phyloP scores from a whole-genome alignment of 2,329 filamentous ascomycete genomes.

The Lachnellula subtilissima region DNA sequence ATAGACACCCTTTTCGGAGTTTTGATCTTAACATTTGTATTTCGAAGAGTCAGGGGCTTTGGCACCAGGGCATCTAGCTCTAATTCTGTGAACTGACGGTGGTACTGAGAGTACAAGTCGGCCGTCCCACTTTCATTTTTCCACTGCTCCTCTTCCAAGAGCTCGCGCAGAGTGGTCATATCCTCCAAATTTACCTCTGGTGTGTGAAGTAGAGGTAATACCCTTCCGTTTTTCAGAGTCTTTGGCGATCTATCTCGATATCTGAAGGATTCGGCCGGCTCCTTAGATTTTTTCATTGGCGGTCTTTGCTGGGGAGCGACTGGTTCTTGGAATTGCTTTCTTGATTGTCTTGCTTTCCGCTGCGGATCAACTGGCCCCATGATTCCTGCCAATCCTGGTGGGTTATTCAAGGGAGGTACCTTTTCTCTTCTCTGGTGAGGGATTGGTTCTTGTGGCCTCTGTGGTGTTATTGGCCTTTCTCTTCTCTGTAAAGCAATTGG shows the following conservation, averaged over 20 bases:
- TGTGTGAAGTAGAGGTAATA: background rate
- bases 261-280: background rate
- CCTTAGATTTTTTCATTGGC: background rate
- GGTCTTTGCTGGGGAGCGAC: background rate
- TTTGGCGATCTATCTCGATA: background rate
- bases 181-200: background rate
- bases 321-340: too few relatives aligned
- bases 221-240: background rate
- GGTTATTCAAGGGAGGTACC: too few relatives aligned
- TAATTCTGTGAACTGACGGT: background rate
- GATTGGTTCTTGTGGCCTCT: too few relatives aligned
- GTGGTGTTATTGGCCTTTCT: too few relatives aligned
- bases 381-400: too few relatives aligned
- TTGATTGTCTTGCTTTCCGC: too few relatives aligned
- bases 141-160: background rate
- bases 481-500: too few relatives aligned
- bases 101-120: background rate
- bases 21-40: background rate
- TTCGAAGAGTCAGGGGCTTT: background rate
- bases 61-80: background rate
- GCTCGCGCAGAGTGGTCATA: background rate
- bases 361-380: too few relatives aligned
- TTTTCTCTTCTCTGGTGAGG: too few relatives aligned
- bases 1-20: background rate
- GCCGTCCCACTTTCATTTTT: background rate